Conservation (phyloP, 2,329 filamentous ascomycete genomes). For the Nemania serpens region DNA sequence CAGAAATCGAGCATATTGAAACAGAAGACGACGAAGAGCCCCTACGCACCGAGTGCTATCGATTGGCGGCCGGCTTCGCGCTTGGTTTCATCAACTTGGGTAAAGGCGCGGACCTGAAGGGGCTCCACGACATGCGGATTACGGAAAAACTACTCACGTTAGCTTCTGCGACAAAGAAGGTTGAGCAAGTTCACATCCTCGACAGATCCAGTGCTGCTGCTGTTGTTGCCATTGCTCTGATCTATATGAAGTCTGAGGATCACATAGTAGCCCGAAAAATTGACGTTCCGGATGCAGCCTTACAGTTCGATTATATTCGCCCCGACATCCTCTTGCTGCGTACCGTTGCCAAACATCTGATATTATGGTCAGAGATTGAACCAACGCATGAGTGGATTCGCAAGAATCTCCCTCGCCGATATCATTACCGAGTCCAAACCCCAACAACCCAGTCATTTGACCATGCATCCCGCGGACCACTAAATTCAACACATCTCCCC, state of each 20-base stretch:
- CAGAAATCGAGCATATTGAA: slow-evolving; percentile 89
- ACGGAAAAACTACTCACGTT: slow-evolving; percentile 85
- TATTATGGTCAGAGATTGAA: slow-evolving; percentile 86
- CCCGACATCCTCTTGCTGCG: slow-evolving; percentile 91
- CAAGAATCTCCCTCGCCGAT: slow-evolving; percentile 71
- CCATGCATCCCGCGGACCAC: slow-evolving; percentile 37
- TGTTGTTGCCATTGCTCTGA: slow-evolving; percentile 84
- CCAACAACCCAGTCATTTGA: slow-evolving; percentile 59
- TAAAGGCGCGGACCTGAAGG: slow-evolving; percentile 84
- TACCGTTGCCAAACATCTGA: slow-evolving; percentile 86
- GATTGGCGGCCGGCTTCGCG: slow-evolving; percentile 90
- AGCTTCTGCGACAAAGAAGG: slow-evolving; percentile 86
- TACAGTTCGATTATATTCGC: slow-evolving; percentile 94
- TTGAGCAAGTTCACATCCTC: slow-evolving; percentile 88
- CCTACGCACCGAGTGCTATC: slow-evolving; percentile 92
- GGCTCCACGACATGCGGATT: slow-evolving; percentile 90
- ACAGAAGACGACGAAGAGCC: slow-evolving; percentile 80
- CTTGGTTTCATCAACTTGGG: slow-evolving; percentile 94
- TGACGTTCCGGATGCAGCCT: slow-evolving; percentile 84
- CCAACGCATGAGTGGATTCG: slow-evolving; percentile 77
- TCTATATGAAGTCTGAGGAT: slow-evolving; percentile 97
- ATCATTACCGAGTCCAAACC: slow-evolving; percentile 61
- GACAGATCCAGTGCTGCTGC: slow-evolving; percentile 94
- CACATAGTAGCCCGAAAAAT: slow-evolving; percentile 85
- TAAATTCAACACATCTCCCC: slow-evolving; percentile 83